Percentiles rank a stretch among this genome's conserved stretches.
These are phyloP conservation scores for Solanum chiquidenum DNA, from an alignment of 257 asterid genomes.

Conservation along the genomic window DNA sequence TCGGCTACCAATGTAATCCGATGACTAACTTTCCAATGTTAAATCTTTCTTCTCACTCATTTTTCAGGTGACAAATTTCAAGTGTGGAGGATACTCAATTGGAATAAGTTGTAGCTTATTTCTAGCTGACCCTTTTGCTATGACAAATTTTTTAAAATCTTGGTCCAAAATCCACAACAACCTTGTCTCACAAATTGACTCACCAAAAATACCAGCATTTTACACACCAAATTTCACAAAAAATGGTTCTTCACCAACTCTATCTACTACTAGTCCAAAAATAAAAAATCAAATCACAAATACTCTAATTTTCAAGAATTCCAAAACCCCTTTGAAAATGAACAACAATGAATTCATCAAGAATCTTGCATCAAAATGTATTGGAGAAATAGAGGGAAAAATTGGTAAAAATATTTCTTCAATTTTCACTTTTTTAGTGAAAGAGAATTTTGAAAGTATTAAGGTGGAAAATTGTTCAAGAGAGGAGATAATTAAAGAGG, in stretches of 20 bases:
- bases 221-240: constrained; percentile 30
- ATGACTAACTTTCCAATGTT: neutral
- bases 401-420: constrained; percentile 10
- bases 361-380: constrained; percentile 29
- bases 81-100: constrained; percentile 67
- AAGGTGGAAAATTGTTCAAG: constrained; percentile 24
- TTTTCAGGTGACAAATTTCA: constrained; percentile 60
- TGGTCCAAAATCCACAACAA: constrained; percentile 35
- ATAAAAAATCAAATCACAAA: constrained; percentile 5
- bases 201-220: constrained; percentile 27
- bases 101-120: constrained; percentile 65
- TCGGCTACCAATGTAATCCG: fast-evolving
- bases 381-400: constrained; percentile 25
- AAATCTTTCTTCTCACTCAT: neutral
- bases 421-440: constrained; percentile 18
- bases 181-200: constrained; percentile 18
- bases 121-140: constrained; percentile 44
- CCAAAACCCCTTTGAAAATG: neutral
- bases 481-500: neutral
- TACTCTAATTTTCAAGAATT: constrained; percentile 23
- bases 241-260: constrained; percentile 8
- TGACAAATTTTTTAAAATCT: constrained; percentile 33
- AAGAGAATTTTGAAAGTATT: constrained; percentile 3
- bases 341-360: constrained; percentile 11
- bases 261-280: constrained; percentile 12